These are phyloP conservation scores for Akanthomyces lecanii DNA, from an alignment of 2,329 filamentous ascomycete species.

Conservation along the genomic window DNA sequence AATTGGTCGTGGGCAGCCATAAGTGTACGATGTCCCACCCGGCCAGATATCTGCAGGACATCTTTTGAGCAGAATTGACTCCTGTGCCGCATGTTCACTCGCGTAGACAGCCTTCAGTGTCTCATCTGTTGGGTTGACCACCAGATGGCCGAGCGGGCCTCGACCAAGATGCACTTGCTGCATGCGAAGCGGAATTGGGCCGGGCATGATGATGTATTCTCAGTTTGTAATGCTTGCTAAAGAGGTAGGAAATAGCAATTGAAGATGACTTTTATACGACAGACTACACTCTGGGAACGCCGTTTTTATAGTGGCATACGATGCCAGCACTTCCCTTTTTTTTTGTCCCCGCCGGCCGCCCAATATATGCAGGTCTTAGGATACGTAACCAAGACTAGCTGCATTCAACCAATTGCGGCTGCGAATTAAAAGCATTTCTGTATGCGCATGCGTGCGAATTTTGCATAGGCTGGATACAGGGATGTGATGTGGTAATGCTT, in stretches of 20 bases:
- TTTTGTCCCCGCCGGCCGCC: not conserved
- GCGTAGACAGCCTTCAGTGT: not conserved
- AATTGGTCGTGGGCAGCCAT: constrained; percentile 3
- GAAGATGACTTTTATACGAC: not conserved
- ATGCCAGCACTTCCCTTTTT: not conserved
- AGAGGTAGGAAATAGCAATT: too few relatives aligned
- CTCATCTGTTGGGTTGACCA: not conserved
- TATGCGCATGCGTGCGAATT: too few relatives aligned
- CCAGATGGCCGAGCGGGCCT: not conserved
- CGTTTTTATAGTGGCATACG: not conserved
- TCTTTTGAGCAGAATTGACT: not conserved
- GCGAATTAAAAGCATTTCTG: not conserved
- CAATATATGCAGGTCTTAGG: not conserved
- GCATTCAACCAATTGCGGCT: not conserved
- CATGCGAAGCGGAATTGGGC: constrained; percentile 4
- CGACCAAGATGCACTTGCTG: constrained; percentile 4
- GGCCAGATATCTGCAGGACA: not conserved
- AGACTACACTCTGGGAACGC: not conserved
- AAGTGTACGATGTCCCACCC: not conserved
- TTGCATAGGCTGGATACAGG: too few relatives aligned
- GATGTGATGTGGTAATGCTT: too few relatives aligned
- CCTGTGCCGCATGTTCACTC: not conserved
- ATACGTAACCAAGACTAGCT: not conserved
- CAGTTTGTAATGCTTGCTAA: not conserved
- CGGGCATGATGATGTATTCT: not conserved